Percentiles rank a stretch among this genome's conserved stretches.
These are phyloP conservation scores for Saturnispora besseyi DNA, from an alignment of 805 yeast genomes.

Conservation along the genomic window DNA sequence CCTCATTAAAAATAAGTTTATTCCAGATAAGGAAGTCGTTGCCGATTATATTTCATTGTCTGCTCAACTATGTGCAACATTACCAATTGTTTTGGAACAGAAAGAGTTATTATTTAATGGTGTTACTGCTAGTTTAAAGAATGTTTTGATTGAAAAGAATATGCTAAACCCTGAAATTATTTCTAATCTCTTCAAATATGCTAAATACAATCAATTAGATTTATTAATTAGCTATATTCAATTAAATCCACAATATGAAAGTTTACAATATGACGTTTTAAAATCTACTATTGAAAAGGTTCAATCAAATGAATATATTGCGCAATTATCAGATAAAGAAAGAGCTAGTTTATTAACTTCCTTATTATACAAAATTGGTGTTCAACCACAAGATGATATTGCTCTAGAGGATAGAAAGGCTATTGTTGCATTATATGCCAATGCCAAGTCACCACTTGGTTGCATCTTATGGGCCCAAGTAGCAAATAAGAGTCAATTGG, in stretches of 20 bases:
- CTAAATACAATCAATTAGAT: slow-evolving; percentile 13
- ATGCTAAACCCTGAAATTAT: slow-evolving; percentile 9
- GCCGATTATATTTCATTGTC: slow-evolving; percentile 15
- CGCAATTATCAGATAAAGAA: slow-evolving; percentile 1
- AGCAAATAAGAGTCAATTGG: background rate
- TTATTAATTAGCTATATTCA: slow-evolving; percentile 20
- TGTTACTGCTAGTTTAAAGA: slow-evolving; percentile 14
- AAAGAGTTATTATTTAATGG: slow-evolving; percentile 21
- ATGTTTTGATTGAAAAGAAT: slow-evolving; percentile 8
- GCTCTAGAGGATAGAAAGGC: slow-evolving; percentile 11
- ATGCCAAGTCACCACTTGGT: slow-evolving; percentile 20
- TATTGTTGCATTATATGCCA: slow-evolving; percentile 17
- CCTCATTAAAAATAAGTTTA: slow-evolving; percentile 6
- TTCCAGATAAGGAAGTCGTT: slow-evolving; percentile 13
- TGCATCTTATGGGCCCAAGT: slow-evolving; percentile 17
- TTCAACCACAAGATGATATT: slow-evolving; percentile 3
- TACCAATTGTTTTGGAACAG: slow-evolving; percentile 13
- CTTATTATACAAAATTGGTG: slow-evolving; percentile 13
- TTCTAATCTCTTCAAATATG: slow-evolving; percentile 13
- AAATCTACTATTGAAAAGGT: background rate
- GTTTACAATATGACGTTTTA: background rate
- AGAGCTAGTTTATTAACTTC: slow-evolving; percentile 18
- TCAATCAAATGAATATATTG: background rate
- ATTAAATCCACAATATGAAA: slow-evolving; percentile 9
- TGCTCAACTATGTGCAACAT: slow-evolving; percentile 9